These are phyloP conservation scores for Kockovaella imperatae DNA, from an alignment of 768 basidiomycete species.

Conservation along the genomic window DNA sequence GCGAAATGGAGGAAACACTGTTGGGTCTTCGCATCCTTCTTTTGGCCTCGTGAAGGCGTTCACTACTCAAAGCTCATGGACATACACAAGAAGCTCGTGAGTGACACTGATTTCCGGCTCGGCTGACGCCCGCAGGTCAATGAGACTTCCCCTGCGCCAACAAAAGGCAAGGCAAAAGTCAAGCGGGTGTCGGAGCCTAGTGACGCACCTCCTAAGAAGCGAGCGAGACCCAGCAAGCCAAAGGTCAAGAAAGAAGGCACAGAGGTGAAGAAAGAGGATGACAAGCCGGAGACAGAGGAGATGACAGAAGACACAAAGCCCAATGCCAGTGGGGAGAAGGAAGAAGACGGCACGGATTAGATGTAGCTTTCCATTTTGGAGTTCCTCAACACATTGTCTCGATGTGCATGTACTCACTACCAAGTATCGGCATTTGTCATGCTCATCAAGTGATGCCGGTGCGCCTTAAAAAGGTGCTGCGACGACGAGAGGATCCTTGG, in stretches of 20 bases:
- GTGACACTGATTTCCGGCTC: not conserved
- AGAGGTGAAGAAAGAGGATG: not conserved
- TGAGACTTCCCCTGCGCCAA: constrained; percentile 18
- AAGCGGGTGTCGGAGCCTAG: constrained; percentile 17
- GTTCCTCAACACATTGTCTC: too few relatives aligned
- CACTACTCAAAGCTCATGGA: constrained; percentile 87
- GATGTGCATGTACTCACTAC: too few relatives aligned
- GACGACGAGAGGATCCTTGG: too few relatives aligned
- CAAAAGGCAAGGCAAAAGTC: constrained; percentile 19
- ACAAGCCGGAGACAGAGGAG: not conserved
- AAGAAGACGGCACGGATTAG: too few relatives aligned
- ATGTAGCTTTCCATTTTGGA: too few relatives aligned
- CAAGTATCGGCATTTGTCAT: too few relatives aligned
- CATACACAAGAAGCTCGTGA: constrained; percentile 86
- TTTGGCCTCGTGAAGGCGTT: constrained; percentile 91
- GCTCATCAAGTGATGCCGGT: too few relatives aligned
- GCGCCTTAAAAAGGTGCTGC: too few relatives aligned
- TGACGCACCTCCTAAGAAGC: constrained; percentile 14
- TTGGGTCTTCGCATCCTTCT: constrained; percentile 95
- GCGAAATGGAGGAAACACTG: constrained; percentile 85
- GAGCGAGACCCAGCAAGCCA: too few relatives aligned
- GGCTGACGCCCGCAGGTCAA: constrained; percentile 5
- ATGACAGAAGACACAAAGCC: not conserved
- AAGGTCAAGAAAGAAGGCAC: constrained; percentile 10
- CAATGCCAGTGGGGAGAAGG: not conserved